Base-by-base conservation (phyloP, 2,329 filamentous ascomycete genomes). In the Colletotrichum sp. region DNA sequence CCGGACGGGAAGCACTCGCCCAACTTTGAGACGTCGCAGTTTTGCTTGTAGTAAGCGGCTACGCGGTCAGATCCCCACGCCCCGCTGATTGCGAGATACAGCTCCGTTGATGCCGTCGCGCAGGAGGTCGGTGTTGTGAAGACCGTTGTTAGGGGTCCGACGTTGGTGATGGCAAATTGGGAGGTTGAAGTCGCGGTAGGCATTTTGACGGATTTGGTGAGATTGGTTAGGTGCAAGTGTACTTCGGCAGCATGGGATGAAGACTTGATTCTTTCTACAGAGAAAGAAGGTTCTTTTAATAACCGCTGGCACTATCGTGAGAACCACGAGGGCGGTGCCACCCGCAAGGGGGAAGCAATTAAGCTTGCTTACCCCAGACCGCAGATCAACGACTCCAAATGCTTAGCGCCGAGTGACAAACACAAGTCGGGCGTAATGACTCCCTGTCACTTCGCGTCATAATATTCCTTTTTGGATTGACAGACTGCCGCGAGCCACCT, bases 141-240 rank as follows among this genome's bases (percentile, higher is more conserved):
- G n/a, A 78, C 80, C 3, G 82, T 81, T 32, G 81, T 83, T 15
- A 83, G 70, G 5, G 80, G 82, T 8, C 82, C 81, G 27, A 83
- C 27, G 66, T 83, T 83, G 69, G 78, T 80, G 69, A 82, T 68
- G 18, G 76, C 66, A 4, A 69, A 66, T 2, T 78, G 79, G 6
- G 70, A 76, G 65, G 70, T 32, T 22, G 61, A 62, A 9, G 79
- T 82, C 3, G 71, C 64, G 9, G 79, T 76, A 3, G 81, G 80
- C 81, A 83, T 83, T 0, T 32, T 79, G 52, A 3, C 4, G 22
- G 13, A 22, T 39, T 70, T 56, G 28, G 1, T 7, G 9, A 27
- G 28, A 27, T 8, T 27, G 18, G 0, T 3, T 34, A 27, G 43
- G 4, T 43, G n/a, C 52, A 27, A 8, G 52, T 56, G 18, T 48